Evolutionary conservation across 2,329 filamentous ascomycete species (phyloP), one percentile per base, ranked within the genome.

Genomic region (Coleophoma eucalyptorum): DNA sequence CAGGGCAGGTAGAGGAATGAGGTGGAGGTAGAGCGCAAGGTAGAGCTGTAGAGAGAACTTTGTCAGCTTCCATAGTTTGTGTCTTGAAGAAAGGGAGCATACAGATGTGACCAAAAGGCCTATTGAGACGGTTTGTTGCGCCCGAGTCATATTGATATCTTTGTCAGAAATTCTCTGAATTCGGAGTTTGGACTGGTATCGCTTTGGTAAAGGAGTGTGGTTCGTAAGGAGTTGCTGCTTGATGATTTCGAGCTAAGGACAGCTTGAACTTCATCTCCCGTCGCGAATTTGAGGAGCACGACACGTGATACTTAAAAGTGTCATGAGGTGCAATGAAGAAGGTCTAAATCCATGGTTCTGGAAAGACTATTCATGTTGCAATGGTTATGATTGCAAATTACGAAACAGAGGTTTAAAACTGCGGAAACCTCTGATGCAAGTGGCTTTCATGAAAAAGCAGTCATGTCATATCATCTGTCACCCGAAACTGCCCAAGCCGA

Each of bases 111-210:
- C 81, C 62, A 97, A 80, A 64, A 97, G 84, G 65, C 84, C 86
- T 65, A 96, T 79, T 55, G 91, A 96, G 67, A 97, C 86, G 58
- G 90, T 93, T 72, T 97, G 92, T 70, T 90, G 86, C 19, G 94
- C 94, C 72, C 92, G 90, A 60, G 94, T 96, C 94, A 97, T 97
- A 58, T 59, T 85, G 73, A 61, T 52, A 8, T 5, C 26, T 26
- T 26, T 26, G 26, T 18, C 3, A 48, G 12, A 26, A 48, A 40
- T 3, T 43, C 10, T n/a, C 21, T 3, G 43, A n/a, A 15, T 15
- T 33, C 20, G 5, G 15, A 20, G 3, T 6, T 20, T 16, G 35
- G 40, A 33, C 49, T 43, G 50, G 51, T 16, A 33, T 15, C 21
- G 16, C 15, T 18, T 33, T 32, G n/a, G 26, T 34, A 50, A 65